These are phyloP conservation scores for Pichia sp. DNA, from an alignment of 1,139 yeast species.

Conservation along the genomic window DNA sequence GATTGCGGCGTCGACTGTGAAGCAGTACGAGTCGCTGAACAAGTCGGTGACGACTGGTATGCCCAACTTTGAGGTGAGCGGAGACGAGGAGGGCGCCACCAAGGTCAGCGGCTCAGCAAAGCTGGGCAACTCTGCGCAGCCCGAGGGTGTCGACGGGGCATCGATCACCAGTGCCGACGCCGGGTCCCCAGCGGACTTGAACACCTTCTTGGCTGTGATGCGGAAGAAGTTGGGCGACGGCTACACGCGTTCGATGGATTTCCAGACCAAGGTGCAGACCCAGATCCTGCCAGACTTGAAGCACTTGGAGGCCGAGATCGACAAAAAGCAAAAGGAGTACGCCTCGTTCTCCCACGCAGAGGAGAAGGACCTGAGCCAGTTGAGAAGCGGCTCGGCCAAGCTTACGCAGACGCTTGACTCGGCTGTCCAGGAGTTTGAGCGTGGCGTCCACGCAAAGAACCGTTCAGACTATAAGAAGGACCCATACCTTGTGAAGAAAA, in stretches of 20 bases:
- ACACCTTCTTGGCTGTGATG: slow-evolving; percentile 27
- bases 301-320: slow-evolving; percentile 28
- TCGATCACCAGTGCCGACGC: slow-evolving; percentile 8
- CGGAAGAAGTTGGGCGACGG: slow-evolving; percentile 22
- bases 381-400: slow-evolving; percentile 20
- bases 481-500: slow-evolving; percentile 43
- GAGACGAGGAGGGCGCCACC: slow-evolving; percentile 21
- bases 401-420: slow-evolving; percentile 23
- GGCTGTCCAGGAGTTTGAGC: slow-evolving; percentile 22
- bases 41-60: slow-evolving; percentile 21
- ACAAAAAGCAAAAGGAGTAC: slow-evolving; percentile 38
- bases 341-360: slow-evolving; percentile 26
- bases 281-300: slow-evolving; percentile 30
- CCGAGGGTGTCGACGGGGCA: slow-evolving; percentile 13
- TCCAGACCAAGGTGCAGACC: slow-evolving; percentile 24
- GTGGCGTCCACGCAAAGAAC: slow-evolving; percentile 4
- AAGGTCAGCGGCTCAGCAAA: slow-evolving; percentile 27
- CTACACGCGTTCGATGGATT: slow-evolving; percentile 19
- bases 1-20: slow-evolving; percentile 23
- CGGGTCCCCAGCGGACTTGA: slow-evolving; percentile 18
- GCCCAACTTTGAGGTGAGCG: slow-evolving; percentile 30
- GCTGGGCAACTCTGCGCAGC: slow-evolving; percentile 19
- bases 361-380: slow-evolving; percentile 25
- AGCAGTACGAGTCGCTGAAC: slow-evolving; percentile 26
- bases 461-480: slow-evolving; percentile 38